Conservation (phyloP, 2,329 filamentous ascomycete species). For the Aspergillus pseudoviridinutans region DNA sequence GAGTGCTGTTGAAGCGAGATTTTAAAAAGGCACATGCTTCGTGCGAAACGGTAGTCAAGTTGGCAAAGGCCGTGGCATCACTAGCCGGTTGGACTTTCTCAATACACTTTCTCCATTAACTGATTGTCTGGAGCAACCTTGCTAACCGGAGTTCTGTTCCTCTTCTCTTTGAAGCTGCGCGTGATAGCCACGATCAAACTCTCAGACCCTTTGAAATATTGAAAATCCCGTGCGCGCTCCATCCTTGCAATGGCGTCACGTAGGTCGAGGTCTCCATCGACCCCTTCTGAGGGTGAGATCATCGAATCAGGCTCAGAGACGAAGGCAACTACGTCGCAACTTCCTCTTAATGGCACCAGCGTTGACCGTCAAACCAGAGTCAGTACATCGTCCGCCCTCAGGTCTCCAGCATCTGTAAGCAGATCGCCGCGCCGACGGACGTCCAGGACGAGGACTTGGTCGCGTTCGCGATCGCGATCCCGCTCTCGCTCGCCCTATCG, state of each 20-base stretch:
- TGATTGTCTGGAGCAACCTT: conserved; percentile 25
- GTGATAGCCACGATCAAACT: conserved; percentile 15
- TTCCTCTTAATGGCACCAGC: conserved; percentile 69
- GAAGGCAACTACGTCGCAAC: conserved; percentile 84
- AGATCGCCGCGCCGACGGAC: conserved; percentile 59
- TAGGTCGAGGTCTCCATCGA: conserved; percentile 51
- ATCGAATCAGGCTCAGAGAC: conserved; percentile 65
- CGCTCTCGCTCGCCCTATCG: conserved; percentile 42
- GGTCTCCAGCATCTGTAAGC: conserved; percentile 48
- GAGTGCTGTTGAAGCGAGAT: background rate
- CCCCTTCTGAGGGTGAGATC: conserved; percentile 85
- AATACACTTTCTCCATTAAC: conserved; percentile 27
- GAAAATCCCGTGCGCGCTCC: background rate
- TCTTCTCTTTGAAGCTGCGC: conserved; percentile 22
- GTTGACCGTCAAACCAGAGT: conserved; percentile 92
- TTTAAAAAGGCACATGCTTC: conserved; percentile 5
- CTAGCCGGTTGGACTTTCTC: conserved; percentile 43
- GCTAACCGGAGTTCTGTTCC: conserved; percentile 33
- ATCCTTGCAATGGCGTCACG: conserved; percentile 44
- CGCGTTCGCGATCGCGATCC: conserved; percentile 31
- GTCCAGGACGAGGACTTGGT: conserved; percentile 38
- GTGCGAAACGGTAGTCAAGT: conserved; percentile 14
- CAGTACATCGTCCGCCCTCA: conserved; percentile 48
- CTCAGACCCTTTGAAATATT: background rate
- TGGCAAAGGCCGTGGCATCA: conserved; percentile 26